Evolutionary conservation across 441 rosid species (phyloP), one percentile per base, ranked within the genome.

Genomic region (Gossypium davidsonii): DNA sequence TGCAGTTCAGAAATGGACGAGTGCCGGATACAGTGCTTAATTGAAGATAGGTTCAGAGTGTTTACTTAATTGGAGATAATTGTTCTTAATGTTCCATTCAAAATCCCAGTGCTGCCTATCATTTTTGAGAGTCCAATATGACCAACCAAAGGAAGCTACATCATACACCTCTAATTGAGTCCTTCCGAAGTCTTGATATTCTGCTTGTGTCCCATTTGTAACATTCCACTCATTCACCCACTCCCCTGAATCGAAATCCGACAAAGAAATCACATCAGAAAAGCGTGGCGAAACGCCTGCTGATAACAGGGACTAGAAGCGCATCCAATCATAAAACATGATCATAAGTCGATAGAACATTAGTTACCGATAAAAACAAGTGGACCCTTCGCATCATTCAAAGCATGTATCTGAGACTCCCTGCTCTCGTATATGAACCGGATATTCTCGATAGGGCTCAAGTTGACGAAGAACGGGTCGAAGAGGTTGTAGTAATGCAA

Each of bases 201-300:
- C 90, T 42, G 79, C 53, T 79, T 79, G 83, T 12, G 93, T 83
- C 51, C 82, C 91, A 26, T 20, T 76, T 3, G 83, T 74, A 74
- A 86, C 86, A 62, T 83, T 81, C 96, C 96, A 89, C 75, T 90
- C 93, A 28, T 90, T 90, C 21, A 85, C 91, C 96, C 93, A 90
- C 77, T 90, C 96, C 61, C 96, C 96, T 90, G 81, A 72, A 76
- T 79, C 31, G 62, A 68, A 53, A 39, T 28, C 42, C 62, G 8
- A 42, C 18, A 11, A 65, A 12, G 5, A 42, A 64, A 39, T 21
- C 48, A 11, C 28, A 63, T 39, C 28, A 37, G 26, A 18, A 63
- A 37, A 56, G 60, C 28, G 11, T 12, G 9, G 0, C 1, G 3
- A 56, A 56, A 42, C 3, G 46, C 23, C 39, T 42, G 15, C 58